Evolutionary conservation across 257 asterid species (phyloP), one percentile per base, ranked within the genome.

Genomic region (Cruciata laevipes): DNA sequence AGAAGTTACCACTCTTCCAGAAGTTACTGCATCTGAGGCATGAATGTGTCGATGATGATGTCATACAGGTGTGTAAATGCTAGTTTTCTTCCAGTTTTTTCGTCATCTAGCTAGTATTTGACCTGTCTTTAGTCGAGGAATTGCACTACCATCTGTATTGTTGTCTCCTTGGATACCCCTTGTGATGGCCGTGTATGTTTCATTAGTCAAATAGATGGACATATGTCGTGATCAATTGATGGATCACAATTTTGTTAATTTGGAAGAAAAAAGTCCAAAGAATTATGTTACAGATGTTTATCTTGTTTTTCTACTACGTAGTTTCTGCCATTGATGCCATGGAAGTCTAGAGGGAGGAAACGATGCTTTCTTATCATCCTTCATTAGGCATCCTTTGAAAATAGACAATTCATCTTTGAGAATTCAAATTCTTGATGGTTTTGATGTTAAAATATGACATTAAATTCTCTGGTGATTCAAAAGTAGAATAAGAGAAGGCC

Each of bases 1-100:
- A 79, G 95, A 87, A 62, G 73, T 58, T 0, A 69, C 90, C 23
- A 77, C 89, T 44, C 88, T 83, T 63, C 96, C 85, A 79, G 95
- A 87, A 62, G 73, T 58, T 69, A 69, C 89, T 68, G 95, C 89
- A 61, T 89, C 69, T 51, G 90, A 78, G 81, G 95, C 87, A 27
- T 87, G 71, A 81, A 68, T 17, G 40, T 56, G 52, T n/a, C 6
- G 5, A 42, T 42, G 51, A 42, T 47, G 12, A 53, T 6, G 38
- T 53, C 21, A 30, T 30, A 16, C 16, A 40, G 73, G 24, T 40
- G 24, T 40, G 57, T 40, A 44, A 21, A 40, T 64, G 56, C 32
- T 74, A 30, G 65, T 30, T 24, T 10, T 10, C 55, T 51, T 69
- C 33, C 27, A 16, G 9, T n/a, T 32, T 14, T 47, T 47, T 14